Percentiles rank a stretch among this genome's conserved stretches.
Conservation (phyloP, 2,329 filamentous ascomycete species). For the Fusarium armeniacum region DNA sequence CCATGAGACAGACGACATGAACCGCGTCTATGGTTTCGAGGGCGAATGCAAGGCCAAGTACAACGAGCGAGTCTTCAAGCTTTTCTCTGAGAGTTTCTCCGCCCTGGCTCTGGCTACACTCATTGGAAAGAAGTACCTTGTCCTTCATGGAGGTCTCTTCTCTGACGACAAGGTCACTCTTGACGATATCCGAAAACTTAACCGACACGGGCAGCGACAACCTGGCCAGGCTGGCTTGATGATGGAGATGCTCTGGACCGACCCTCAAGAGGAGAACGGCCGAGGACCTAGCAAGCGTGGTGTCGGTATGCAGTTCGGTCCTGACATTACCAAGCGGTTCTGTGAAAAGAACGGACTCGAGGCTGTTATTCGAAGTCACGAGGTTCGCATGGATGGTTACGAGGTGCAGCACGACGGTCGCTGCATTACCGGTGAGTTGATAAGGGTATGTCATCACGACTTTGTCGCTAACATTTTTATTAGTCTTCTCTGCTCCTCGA, state of each 20-base stretch:
- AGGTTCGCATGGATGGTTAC: constrained; percentile 99
- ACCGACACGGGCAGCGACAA: constrained; percentile 91
- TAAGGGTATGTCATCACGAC: background rate
- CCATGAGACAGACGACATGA: constrained; percentile 99
- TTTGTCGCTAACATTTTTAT: constrained; percentile 25
- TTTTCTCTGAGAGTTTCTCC: constrained; percentile 98
- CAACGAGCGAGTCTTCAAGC: constrained; percentile 92
- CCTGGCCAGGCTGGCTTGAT: constrained; percentile 94
- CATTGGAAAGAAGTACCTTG: constrained; percentile 90
- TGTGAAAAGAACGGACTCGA: constrained; percentile 96
- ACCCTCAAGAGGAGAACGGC: constrained; percentile 88
- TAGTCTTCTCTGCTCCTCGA: constrained; percentile 95
- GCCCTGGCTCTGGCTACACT: constrained; percentile 92
- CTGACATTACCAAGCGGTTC: constrained; percentile 95
- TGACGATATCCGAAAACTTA: constrained; percentile 93
- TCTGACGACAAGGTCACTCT: constrained; percentile 93
- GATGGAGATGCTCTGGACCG: constrained; percentile 99
- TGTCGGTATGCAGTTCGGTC: constrained; percentile 96
- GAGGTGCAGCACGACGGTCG: constrained; percentile 96
- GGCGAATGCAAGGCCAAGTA: constrained; percentile 99
- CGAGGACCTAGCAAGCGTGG: constrained; percentile 96
- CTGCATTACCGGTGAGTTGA: constrained; percentile 85
- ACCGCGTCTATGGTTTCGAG: constrained; percentile 97
- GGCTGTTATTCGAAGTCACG: constrained; percentile 95
- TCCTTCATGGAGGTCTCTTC: constrained; percentile 94